These are phyloP conservation scores for Pelargonium cotyledonis DNA, from an alignment of 441 rosid species.

Conservation along the genomic window DNA sequence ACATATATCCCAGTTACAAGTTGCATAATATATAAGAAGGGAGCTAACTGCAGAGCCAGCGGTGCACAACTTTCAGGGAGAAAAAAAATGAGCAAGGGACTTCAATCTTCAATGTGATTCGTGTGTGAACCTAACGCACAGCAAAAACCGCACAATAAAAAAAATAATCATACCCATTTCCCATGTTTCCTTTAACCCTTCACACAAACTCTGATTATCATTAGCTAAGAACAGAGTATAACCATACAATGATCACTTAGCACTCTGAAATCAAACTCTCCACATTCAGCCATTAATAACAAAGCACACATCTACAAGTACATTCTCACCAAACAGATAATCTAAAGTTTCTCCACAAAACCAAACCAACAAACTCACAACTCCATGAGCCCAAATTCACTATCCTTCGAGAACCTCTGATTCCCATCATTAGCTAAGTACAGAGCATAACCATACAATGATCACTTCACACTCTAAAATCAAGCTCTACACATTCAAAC, in stretches of 20 bases:
- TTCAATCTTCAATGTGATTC: neutral
- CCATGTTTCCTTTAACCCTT: neutral
- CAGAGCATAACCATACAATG: neutral
- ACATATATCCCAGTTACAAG: neutral
- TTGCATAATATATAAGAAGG: neutral
- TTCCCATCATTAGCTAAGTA: no score
- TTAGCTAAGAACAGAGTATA: neutral
- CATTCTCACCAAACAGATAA: no score
- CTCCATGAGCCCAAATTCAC: no score
- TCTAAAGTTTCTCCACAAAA: slow-evolving; percentile 8
- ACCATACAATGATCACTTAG: neutral
- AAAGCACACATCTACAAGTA: no score
- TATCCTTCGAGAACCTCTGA: no score
- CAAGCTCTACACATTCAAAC: neutral
- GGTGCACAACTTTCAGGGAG: neutral
- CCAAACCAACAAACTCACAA: neutral
- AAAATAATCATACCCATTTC: neutral
- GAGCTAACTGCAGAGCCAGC: neutral
- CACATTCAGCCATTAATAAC: no score
- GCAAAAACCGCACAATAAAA: neutral
- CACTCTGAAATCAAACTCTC: no score
- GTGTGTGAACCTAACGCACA: neutral
- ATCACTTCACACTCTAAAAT: neutral
- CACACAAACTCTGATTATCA: neutral
- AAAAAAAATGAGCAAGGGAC: neutral